Evolutionary conservation across 169 alveolate genomes (phyloP), one percentile per base, ranked within the genome.

Genomic region (Prorocentrum cordatum): DNA sequence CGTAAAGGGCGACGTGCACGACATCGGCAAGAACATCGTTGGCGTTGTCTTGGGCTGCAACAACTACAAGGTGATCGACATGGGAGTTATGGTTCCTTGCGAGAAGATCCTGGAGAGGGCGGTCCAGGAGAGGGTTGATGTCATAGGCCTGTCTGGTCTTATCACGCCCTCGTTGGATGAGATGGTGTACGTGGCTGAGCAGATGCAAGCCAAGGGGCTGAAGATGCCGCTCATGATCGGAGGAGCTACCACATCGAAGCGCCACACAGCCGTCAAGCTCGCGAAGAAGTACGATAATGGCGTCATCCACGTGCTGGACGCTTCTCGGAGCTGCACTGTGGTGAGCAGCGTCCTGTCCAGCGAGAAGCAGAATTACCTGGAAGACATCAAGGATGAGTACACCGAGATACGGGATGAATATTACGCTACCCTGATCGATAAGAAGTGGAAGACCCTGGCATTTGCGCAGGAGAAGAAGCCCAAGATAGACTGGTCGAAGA

Each of bases 1-100:
- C 6, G 96, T 94, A 58, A 94, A 94, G 83, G 96, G 92, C 29
- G 96, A 94, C 62, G 96, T 94, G 71, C 96, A 94, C 73, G 96
- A 94, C 87, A 94, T 94, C 26, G 96, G 96, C 27, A 94, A 94
- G 92, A 94, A 94, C 77, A 94, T 94, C 87, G 96, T 94, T 5
- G 96, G 95, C 3, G 95, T 93, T 6, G 96, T 94, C 64, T 93
- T 94, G 38, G 94, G 94, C 31, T 94, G 96, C 93, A 94, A 94
- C 91, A 94, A 94, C 92, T 94, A 85, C 89, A 91, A 91, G 85
- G 94, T 94, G 77, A 85, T 93, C 36, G 95, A 92, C 73, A 66
- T 94, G 92, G 95, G 96, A 38, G 96, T 94, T 31, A 93, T 92
- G 93, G 93, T 75, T 27, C 79, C 93, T 0, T 86, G 93, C 36